These are phyloP conservation scores for Gaertneriomyces semiglobifer DNA, from an alignment of 192 early-diverging fungal genomes.

Conservation along the genomic window DNA sequence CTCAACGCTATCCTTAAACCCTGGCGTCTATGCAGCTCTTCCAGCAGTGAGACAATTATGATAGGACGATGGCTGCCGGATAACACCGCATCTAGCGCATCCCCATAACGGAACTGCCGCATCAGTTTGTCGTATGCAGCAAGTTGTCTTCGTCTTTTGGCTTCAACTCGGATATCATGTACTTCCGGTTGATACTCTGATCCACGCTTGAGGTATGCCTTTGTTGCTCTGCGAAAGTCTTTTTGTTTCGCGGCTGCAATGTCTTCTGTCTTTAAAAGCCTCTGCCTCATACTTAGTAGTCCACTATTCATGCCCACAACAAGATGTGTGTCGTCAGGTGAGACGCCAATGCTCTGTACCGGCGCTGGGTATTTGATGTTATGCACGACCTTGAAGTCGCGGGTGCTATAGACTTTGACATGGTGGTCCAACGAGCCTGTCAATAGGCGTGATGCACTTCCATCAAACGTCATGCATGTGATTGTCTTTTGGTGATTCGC, in stretches of 20 bases:
- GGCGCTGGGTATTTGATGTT: conserved; percentile 87
- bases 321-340: conserved; percentile 84
- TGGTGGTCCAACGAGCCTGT: conserved; percentile 93
- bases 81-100: conserved; percentile 84
- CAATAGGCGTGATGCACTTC: conserved; percentile 67
- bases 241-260: conserved; percentile 40
- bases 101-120: conserved; percentile 80
- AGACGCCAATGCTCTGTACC: conserved; percentile 84
- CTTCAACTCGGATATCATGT: conserved; percentile 77
- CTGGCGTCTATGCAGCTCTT: conserved; percentile 83
- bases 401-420: conserved; percentile 89
- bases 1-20: conserved; percentile 73
- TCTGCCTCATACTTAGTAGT: conserved; percentile 78
- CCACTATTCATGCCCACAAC: conserved; percentile 91
- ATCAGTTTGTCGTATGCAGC: conserved; percentile 78
- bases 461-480: conserved; percentile 84
- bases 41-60: conserved; percentile 73
- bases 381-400: conserved; percentile 82
- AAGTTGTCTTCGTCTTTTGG: conserved; percentile 57
- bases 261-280: conserved; percentile 76
- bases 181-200: conserved; percentile 42
- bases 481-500: conserved; percentile 96
- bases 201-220: conserved; percentile 72
- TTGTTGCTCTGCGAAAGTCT: conserved; percentile 57
- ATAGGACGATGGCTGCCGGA: conserved; percentile 40